phyloP scores from a whole-genome alignment of 2,329 filamentous ascomycete genomes.

The Colletotrichum horii region DNA sequence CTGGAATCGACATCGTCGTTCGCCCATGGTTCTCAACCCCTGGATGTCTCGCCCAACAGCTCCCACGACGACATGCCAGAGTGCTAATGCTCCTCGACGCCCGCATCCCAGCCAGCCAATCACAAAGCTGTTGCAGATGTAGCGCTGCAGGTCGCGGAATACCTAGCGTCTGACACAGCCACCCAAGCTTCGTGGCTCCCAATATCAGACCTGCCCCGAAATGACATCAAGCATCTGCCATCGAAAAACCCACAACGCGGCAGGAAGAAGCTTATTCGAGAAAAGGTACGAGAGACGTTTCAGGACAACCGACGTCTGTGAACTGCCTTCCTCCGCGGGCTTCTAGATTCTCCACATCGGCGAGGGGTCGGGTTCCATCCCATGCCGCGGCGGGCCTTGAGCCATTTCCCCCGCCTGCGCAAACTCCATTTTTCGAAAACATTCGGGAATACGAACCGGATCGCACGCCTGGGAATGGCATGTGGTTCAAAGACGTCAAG shows the following conservation, averaged over 20 bases:
- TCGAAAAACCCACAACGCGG: conserved; percentile 11
- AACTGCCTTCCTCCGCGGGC: neutral
- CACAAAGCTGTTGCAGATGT: neutral
- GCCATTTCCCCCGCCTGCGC: neutral
- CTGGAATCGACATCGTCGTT: neutral
- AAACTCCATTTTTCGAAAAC: conserved; percentile 15
- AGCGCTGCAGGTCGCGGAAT: conserved; percentile 5
- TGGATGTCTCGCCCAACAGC: neutral
- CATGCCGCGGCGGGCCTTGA: neutral
- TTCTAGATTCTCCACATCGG: conserved; percentile 1
- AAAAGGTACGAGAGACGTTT: neutral
- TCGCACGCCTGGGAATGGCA: conserved; percentile 2
- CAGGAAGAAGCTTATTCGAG: conserved; percentile 23
- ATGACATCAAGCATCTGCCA: conserved; percentile 12
- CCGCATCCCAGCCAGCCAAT: neutral
- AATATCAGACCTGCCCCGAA: neutral
- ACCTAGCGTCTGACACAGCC: conserved; percentile 16
- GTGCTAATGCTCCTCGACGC: neutral
- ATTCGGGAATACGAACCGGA: conserved; percentile 8
- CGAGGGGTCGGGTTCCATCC: neutral
- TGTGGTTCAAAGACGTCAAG: neutral
- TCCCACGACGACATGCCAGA: neutral
- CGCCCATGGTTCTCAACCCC: neutral
- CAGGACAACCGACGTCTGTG: neutral
- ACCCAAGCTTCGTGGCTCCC: conserved; percentile 13